Percentiles rank a stretch among this genome's conserved stretches.
These are phyloP conservation scores for Blastobotrys petasosporus DNA, from an alignment of 1,139 yeast species.

Conservation along the genomic window DNA sequence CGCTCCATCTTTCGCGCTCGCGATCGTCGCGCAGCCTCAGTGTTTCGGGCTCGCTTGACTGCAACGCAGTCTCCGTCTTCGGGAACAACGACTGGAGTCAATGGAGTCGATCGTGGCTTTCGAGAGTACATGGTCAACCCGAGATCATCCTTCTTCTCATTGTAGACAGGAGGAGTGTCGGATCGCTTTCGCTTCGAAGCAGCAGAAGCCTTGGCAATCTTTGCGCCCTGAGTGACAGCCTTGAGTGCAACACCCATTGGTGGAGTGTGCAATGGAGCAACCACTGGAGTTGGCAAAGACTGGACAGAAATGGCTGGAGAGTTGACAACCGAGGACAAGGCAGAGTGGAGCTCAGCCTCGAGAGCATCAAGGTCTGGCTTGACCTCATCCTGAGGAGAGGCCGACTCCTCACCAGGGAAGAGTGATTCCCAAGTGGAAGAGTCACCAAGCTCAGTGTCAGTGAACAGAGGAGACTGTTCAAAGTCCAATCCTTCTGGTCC, in stretches of 20 bases:
- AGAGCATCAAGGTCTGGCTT: neutral
- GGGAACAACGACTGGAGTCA: constrained; percentile 56
- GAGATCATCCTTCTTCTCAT: constrained; percentile 33
- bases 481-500: constrained; percentile 21
- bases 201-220: constrained; percentile 6
- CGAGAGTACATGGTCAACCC: constrained; percentile 37
- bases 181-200: constrained; percentile 12
- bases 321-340: neutral
- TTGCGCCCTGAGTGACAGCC: constrained; percentile 7
- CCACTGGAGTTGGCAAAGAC: neutral
- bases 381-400: constrained; percentile 7
- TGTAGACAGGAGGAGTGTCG: constrained; percentile 9
- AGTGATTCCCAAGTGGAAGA: constrained; percentile 32
- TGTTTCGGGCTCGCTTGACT: constrained; percentile 88
- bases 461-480: constrained; percentile 34
- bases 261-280: neutral
- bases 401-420: constrained; percentile 19
- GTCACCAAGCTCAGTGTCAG: constrained; percentile 29
- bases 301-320: constrained; percentile 1
- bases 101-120: constrained; percentile 37
- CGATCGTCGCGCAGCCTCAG: constrained; percentile 96
- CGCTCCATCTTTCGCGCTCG: constrained; percentile 94
- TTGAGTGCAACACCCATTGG: constrained; percentile 14
- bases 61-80: constrained; percentile 55
- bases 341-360: constrained; percentile 1